Evolutionary conservation across 345 rosid genomes (phyloP), one percentile per base, ranked within the genome.

Genomic region (Arabidopsis suecica): DNA sequence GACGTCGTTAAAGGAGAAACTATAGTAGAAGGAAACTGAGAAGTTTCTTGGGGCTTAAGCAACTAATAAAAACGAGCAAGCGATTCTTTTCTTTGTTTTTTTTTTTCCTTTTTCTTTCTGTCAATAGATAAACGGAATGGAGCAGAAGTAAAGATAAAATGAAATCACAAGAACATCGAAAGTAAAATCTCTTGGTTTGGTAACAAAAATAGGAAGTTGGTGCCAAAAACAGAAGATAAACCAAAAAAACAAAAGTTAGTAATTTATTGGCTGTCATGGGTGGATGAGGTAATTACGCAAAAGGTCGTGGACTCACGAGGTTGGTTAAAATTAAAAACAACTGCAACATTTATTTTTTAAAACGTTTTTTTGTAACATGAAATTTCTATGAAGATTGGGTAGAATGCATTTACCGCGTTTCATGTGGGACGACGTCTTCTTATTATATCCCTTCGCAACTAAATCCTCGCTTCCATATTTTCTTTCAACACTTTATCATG

Each of bases 331-430:
- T 55, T 61, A 36, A 51, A 34, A 68, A 68, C 20, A 40, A 40
- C 2, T 59, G 72, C 11, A 57, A 68, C 74, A 76, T 76, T 77
- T 63, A 69, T n/a, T 62, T 40, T 10, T 61, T 55, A 69, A 79
- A 60, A 78, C 22, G 66, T 53, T 66, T 61, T 61, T n/a, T 49
- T 22, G 74, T 66, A 44, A 58, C 80, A 77, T 64, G 71, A 77
- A 77, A 36, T 70, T 4, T 77, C 36, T 45, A 77, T 69, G 76
- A 72, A 68, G 38, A 62, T 69, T 68, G 62, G 64, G 48, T 69
- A 69, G 77, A 61, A 61, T 61, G 89, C 91, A 90, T 90, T 88
- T 88, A 88, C 88, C 89, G 65, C 91, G 1, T 69, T 83, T 90
- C 93, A 90, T 88, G 91, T 68, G 89, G 83, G 77, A 74, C 83